phyloP scores from a whole-genome alignment of 2,329 filamentous ascomycete species.

The Trichoderma gracile region DNA sequence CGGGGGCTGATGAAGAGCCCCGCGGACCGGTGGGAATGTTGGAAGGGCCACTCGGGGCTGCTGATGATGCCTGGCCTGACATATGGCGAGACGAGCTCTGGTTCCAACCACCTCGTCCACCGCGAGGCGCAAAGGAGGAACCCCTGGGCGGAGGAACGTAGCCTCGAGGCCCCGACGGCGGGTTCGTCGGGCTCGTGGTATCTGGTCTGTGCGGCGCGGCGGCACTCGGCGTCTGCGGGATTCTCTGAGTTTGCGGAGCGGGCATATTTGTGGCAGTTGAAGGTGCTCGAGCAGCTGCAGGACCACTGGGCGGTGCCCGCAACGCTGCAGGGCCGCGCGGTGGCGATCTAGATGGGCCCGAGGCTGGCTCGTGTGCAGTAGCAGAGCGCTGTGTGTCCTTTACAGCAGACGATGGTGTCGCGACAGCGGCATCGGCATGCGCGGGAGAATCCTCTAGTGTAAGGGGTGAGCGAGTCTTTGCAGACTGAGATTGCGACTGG shows the following conservation, averaged over 20 bases:
- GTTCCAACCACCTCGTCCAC: slow-evolving; percentile 50
- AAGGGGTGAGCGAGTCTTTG: slow-evolving; percentile 50
- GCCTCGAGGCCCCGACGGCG: slow-evolving; percentile 57
- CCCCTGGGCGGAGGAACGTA: slow-evolving; percentile 51
- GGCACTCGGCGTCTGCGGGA: slow-evolving; percentile 39
- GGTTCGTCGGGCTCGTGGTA: slow-evolving; percentile 49
- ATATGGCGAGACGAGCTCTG: slow-evolving; percentile 39
- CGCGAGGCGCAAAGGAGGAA: slow-evolving; percentile 42
- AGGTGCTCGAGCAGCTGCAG: slow-evolving; percentile 43
- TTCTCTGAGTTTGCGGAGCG: slow-evolving; percentile 39
- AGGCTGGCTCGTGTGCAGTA: slow-evolving; percentile 34
- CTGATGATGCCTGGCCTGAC: slow-evolving; percentile 42
- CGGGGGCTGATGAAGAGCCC: slow-evolving; percentile 36
- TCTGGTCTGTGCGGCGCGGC: slow-evolving; percentile 41
- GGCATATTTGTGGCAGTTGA: slow-evolving; percentile 41
- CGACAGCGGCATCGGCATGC: slow-evolving; percentile 29
- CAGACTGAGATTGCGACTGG: slow-evolving; percentile 49
- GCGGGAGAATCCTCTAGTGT: slow-evolving; percentile 45
- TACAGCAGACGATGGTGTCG: slow-evolving; percentile 30
- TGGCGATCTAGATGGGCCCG: slow-evolving; percentile 46
- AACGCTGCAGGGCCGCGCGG: slow-evolving; percentile 58
- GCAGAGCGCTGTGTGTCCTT: slow-evolving; percentile 36
- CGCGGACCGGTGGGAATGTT: slow-evolving; percentile 53
- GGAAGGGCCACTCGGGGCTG: slow-evolving; percentile 43
- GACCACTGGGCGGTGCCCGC: slow-evolving; percentile 51